Conservation (phyloP, 805 yeast species). For the Hanseniaspora lindneri region DNA sequence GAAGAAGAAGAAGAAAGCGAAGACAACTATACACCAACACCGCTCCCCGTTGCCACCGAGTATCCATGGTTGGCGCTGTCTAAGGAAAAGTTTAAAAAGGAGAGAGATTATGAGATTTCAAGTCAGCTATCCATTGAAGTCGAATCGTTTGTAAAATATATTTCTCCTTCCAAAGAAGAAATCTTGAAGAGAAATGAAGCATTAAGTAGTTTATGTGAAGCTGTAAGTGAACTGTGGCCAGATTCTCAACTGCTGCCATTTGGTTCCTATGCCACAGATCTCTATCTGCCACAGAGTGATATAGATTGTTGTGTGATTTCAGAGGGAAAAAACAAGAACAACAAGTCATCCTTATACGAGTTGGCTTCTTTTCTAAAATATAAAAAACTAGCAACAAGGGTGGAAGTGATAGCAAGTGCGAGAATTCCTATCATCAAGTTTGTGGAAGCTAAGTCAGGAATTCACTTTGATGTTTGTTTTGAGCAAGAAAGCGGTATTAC, state of each 20-base stretch:
- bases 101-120: constrained; percentile 55
- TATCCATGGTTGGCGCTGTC: constrained; percentile 53
- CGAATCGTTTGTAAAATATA: constrained; percentile 68
- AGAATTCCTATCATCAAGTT: constrained; percentile 91
- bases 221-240: constrained; percentile 54
- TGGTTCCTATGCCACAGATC: constrained; percentile 89
- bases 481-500: constrained; percentile 71
- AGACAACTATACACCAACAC: constrained; percentile 13
- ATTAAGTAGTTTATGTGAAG: constrained; percentile 45
- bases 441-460: constrained; percentile 55
- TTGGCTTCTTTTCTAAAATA: constrained; percentile 58
- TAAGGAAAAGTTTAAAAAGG: constrained; percentile 1
- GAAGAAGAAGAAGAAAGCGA: constrained; percentile 16
- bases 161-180: constrained; percentile 73
- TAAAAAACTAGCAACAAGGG: constrained; percentile 49
- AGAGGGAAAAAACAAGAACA: constrained; percentile 43
- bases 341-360: constrained; percentile 55
- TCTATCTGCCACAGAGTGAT: constrained; percentile 89
- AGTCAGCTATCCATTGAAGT: constrained; percentile 84
- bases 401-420: constrained; percentile 80
- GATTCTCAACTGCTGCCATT: constrained; percentile 72
- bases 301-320: constrained; percentile 84
- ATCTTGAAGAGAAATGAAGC: constrained; percentile 54
- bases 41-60: constrained; percentile 20
- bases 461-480: constrained; percentile 82